Conservation (phyloP, 176 grass and related monocot genomes). For the Pontederia crassipes region DNA sequence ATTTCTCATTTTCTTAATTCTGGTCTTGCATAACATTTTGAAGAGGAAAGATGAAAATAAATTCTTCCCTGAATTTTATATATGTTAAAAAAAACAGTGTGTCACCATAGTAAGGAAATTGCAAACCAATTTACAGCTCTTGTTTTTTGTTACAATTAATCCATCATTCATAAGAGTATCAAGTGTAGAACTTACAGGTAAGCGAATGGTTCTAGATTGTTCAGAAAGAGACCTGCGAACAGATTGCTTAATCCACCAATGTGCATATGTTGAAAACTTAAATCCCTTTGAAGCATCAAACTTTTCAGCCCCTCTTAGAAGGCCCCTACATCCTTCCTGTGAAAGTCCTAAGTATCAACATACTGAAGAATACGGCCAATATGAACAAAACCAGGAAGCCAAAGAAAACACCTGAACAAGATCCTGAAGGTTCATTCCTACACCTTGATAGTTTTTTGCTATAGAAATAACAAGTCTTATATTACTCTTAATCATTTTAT, state of each 20-base stretch:
- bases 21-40: too few species aligned
- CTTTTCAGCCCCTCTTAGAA: conserved; percentile 64
- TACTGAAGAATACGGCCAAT: background rate
- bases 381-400: background rate
- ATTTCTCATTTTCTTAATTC: too few species aligned
- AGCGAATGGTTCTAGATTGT: conserved; percentile 56
- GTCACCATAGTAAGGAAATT: too few species aligned
- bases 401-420: conserved; percentile 71
- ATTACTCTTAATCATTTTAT: conserved; percentile 75
- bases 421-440: conserved; percentile 48
- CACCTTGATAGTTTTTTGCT: conserved; percentile 54
- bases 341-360: conserved; percentile 17
- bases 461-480: conserved; percentile 86
- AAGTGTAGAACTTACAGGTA: conserved; percentile 45
- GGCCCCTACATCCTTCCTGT: conserved; percentile 75
- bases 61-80: too few species aligned
- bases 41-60: too few species aligned
- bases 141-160: too few species aligned
- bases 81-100: too few species aligned
- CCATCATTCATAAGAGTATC: conserved; percentile 1
- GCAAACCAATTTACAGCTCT: too few species aligned
- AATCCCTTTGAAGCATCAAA: conserved; percentile 91
- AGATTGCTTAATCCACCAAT: conserved; percentile 95
- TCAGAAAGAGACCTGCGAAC: conserved; percentile 68
- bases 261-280: conserved; percentile 89